Evolutionary conservation across 495 filamentous ascomycete genomes (phyloP).

Genomic region (Bryoglossum gracile): DNA sequence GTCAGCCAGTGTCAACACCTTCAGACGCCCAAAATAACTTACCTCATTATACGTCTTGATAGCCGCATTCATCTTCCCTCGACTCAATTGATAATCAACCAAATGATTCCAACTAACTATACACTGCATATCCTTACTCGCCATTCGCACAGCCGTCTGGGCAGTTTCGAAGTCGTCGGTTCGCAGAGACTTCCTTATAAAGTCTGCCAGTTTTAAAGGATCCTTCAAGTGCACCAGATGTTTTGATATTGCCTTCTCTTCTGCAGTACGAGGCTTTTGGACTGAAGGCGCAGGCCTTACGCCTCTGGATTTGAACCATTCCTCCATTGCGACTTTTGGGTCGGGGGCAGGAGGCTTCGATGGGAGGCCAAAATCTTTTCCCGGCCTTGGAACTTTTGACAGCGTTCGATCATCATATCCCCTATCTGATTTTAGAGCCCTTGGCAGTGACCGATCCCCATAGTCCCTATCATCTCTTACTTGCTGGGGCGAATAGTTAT

Average conservation of each 20-base stretch:
- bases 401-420: too few species aligned
- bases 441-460: too few species aligned
- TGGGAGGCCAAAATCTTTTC: too few species aligned
- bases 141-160: conserved; percentile 53
- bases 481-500: too few species aligned
- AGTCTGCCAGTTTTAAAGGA: conserved; percentile 24
- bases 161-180: conserved; percentile 55
- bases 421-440: too few species aligned
- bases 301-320: conserved; percentile 22
- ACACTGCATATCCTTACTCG: conserved; percentile 52
- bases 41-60: conserved; percentile 79
- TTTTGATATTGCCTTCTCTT: conserved; percentile 3
- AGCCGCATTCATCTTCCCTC: conserved; percentile 50
- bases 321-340: not conserved
- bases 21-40: not conserved
- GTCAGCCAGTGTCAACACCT: not conserved
- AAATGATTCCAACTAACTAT: conserved; percentile 82
- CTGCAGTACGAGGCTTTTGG: too few species aligned
- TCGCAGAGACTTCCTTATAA: conserved; percentile 31
- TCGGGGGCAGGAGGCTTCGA: too few species aligned
- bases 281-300: conserved; percentile 5
- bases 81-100: conserved; percentile 60
- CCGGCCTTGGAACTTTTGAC: too few species aligned
- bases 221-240: conserved; percentile 21
- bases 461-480: too few species aligned